Percentiles rank a stretch among this genome's conserved stretches.
These are phyloP conservation scores for Prosopis cineraria DNA, from an alignment of 306 rosid genomes.

Conservation along the genomic window DNA sequence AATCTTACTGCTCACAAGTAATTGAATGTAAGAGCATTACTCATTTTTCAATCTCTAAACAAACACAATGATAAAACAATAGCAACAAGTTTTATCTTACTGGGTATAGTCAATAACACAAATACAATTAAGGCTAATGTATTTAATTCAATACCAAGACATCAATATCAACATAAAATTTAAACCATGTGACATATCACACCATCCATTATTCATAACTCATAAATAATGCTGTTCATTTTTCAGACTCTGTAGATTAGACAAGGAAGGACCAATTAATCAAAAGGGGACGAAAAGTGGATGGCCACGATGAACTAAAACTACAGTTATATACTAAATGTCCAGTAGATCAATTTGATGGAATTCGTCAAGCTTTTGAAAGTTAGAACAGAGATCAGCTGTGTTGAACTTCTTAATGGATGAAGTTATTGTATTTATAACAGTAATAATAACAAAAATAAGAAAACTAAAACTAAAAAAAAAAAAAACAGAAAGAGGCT, in stretches of 20 bases:
- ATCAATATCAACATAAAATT: background rate
- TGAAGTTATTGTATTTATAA: background rate
- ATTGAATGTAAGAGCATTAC: no score
- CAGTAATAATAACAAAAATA: background rate
- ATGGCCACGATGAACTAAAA: no score
- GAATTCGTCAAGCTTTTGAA: background rate
- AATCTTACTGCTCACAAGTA: no score
- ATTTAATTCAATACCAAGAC: no score
- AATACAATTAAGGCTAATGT: no score
- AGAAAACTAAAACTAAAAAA: background rate
- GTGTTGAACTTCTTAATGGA: background rate
- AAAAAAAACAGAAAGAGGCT: background rate
- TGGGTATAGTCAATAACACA: no score
- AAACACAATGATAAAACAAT: no score
- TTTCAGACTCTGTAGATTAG: background rate
- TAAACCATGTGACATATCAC: background rate
- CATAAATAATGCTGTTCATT: background rate
- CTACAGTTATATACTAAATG: background rate
- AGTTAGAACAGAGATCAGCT: background rate
- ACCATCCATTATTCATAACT: background rate
- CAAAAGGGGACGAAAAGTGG: no score
- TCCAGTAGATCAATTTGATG: constrained; percentile 2
- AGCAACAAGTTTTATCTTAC: no score
- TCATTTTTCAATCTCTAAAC: no score
- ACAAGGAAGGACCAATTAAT: background rate